Evolutionary conservation across 2,329 filamentous ascomycete genomes (phyloP), one percentile per base, ranked within the genome.

Genomic region (Penicillium sclerotiorum): DNA sequence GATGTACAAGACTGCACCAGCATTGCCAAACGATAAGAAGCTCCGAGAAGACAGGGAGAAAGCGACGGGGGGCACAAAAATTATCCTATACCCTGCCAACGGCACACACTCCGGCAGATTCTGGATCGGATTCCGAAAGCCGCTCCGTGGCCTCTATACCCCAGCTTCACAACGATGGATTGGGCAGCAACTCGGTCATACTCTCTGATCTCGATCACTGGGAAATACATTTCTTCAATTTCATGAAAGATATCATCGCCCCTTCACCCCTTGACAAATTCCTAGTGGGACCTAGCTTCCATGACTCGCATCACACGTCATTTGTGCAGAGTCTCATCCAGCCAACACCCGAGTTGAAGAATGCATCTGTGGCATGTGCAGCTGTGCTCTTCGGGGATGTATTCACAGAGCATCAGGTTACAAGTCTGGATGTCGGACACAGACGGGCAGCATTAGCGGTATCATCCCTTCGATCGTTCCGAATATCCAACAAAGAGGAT

Each of bases 221-320:
- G 53, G 56, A 58, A 22, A 28, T 37, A 21, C 41, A 57, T 18
- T 57, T 58, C 18, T n/a, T 58, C 8, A 55, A 56, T 23, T 38
- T 56, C 1, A 57, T 58, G 56, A 58, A 50, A 47, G 48, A 55
- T 13, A 44, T 49, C 6, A 17, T 36, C 20, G 41, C 25, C 3
- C 42, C 56, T 8, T 57, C 49, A 8, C 56, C 56, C 7, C 44
- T 58, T 5, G 53, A 56, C 25, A 58, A 57, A 27, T 58, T 43
- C 27, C 38, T 58, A 6, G 42, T 57, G 3, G 53, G 53, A 1
- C 45, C 53, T 3, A 56, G 38, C 17, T 57, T 58, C 25, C 39
- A 46, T 38, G 45, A 52, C 17, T 39, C 41, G 1, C 53, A 58
- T 35, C 56, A 57, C 30, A 32, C 36, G 9, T 49, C 44, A 0